phyloP scores from a whole-genome alignment of 2,329 filamentous ascomycete species.

The Nectriaceae sp. region DNA sequence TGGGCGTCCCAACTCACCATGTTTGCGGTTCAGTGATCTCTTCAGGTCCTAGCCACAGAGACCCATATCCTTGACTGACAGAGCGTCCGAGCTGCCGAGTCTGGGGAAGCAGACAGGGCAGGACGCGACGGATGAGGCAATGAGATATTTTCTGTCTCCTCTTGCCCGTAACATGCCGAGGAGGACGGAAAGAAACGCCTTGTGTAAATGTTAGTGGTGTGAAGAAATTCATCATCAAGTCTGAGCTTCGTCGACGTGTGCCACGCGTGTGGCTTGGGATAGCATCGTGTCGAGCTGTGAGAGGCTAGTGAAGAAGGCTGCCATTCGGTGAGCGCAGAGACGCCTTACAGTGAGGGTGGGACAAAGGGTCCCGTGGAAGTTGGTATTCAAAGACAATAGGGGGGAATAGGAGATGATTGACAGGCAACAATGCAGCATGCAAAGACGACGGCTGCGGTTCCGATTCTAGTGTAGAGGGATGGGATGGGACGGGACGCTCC shows the following conservation, averaged over 20 bases:
- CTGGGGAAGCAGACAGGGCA: neutral
- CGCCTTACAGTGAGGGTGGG: constrained; percentile 7
- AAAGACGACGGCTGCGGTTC: neutral
- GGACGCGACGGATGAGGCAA: neutral
- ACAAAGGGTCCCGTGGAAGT: constrained; percentile 4
- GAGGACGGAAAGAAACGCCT: neutral
- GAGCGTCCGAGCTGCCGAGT: neutral
- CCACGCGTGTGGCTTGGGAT: constrained; percentile 17
- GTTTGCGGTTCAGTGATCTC: too few relatives aligned
- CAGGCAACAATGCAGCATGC: neutral
- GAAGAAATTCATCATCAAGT: neutral
- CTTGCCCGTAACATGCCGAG: neutral
- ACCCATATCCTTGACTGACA: neutral
- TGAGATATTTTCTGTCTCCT: neutral
- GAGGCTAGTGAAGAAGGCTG: constrained; percentile 29
- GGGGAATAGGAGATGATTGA: neutral
- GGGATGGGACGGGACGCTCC: neutral
- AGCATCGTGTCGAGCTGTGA: constrained; percentile 36
- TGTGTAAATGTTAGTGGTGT: neutral
- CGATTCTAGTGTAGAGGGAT: neutral
- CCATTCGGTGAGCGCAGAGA: constrained; percentile 10
- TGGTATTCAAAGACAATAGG: too few relatives aligned
- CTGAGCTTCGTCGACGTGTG: constrained; percentile 19
- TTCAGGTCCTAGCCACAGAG: neutral
- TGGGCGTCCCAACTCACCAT: too few relatives aligned